These are phyloP conservation scores for Agrocybe pediades DNA, from an alignment of 768 basidiomycete species.

Conservation along the genomic window DNA sequence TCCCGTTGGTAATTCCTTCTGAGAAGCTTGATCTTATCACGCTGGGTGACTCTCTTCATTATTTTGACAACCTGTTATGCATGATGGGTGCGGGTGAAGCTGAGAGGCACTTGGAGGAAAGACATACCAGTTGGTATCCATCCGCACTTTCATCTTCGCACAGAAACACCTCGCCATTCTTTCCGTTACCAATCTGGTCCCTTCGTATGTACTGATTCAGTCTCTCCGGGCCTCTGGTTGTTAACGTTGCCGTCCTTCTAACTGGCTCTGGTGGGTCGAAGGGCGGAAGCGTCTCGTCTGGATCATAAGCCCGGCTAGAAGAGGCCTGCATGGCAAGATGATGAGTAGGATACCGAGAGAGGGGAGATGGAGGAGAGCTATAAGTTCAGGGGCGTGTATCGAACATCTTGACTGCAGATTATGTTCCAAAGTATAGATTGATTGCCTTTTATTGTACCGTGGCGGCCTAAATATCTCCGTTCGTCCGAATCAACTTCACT, in stretches of 20 bases:
- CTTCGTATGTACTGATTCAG: conserved; percentile 73
- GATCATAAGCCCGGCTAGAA: not conserved
- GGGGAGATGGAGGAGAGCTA: not conserved
- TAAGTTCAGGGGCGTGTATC: conserved; percentile 11
- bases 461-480: not conserved
- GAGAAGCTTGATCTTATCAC: conserved; percentile 61
- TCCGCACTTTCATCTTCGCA: conserved; percentile 43
- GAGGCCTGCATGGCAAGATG: conserved; percentile 3
- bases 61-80: conserved; percentile 65
- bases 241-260: conserved; percentile 42
- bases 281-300: conserved; percentile 17
- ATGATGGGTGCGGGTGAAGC: not conserved
- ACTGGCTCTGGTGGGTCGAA: conserved; percentile 43
- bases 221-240: conserved; percentile 31
- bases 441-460: not conserved
- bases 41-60: conserved; percentile 64
- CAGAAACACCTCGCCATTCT: conserved; percentile 69
- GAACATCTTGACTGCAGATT: conserved; percentile 1
- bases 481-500: not conserved
- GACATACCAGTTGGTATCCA: conserved; percentile 40
- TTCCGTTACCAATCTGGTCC: conserved; percentile 38
- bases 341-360: too few relatives aligned
- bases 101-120: not conserved
- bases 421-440: not conserved
- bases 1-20: conserved; percentile 40